Evolutionary conservation across 306 rosid genomes (phyloP), one percentile per base, ranked within the genome.

Genomic region (Rosa persica): DNA sequence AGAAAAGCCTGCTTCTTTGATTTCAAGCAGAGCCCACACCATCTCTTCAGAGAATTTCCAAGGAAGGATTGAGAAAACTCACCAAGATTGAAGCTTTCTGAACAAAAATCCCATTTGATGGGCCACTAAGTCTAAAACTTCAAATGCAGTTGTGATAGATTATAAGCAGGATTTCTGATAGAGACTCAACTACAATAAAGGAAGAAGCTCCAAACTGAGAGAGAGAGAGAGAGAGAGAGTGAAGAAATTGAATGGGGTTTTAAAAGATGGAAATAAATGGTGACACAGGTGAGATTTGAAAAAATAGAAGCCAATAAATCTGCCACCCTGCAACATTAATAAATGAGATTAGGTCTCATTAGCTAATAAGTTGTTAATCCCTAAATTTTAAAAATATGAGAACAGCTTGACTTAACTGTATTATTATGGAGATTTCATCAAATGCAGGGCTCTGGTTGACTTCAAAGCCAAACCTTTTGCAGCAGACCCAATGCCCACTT

Each of bases 401-500:
- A 75, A 39, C 48, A 67, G 25, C 55, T 13, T 34, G 72, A 36
- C 2, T 38, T 67, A 2, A 39, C 9, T 15, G 70, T 36, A 34
- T 6, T 6, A 0, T 15, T 47, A n/a, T 43, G 30, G 72, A 76
- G 72, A 70, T 69, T 75, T 82, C 77, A 77, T 77, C 74, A 72
- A 82, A 80, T 40, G 80, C 82, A 70, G 70, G 67, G 42, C 52
- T 12, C 79, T 70, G 57, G 87, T 85, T 91, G 89, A 89, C 96
- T 85, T 87, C 15, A 62, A 66, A 11, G 54, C 44, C 76, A 60
- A 25, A 64, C 64, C 61, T 42, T 30, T 39, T 19, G 82, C 97
- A 89, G 87, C 94, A 82, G 84, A 76, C 81, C 92, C 90, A 57
- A 82, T 75, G 87, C 44, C 44, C 68, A 81, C 69, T 86, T 30